A percentile compares a stretch with the other conserved stretches of the same genome.
phyloP scores from a whole-genome alignment of 164 flowering plant genomes.

The Piper longum region DNA sequence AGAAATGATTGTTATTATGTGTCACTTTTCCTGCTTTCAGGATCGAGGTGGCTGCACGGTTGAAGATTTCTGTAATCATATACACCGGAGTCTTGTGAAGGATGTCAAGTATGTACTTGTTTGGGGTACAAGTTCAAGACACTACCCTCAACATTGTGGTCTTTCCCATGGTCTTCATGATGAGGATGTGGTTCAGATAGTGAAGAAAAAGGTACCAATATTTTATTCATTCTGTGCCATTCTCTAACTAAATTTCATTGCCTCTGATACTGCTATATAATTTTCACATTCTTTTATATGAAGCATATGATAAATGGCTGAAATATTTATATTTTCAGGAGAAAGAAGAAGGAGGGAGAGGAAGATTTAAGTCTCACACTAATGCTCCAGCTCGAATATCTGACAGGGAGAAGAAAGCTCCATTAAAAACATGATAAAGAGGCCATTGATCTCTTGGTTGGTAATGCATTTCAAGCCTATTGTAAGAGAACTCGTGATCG shows the following conservation, averaged over 20 bases:
- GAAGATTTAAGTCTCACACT: constrained; percentile 93
- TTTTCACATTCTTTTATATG: not conserved
- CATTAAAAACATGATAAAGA: constrained; percentile 49
- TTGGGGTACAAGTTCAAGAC: constrained; percentile 96
- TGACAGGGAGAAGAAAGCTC: constrained; percentile 96
- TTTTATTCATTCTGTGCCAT: not conserved
- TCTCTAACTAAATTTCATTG: not conserved
- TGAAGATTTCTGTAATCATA: constrained; percentile 92
- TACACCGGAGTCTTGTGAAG: constrained; percentile 82
- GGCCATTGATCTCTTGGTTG: not conserved
- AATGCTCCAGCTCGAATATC: constrained; percentile 82
- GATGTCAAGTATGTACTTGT: constrained; percentile 90
- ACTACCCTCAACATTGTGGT: constrained; percentile 97
- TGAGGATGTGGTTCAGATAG: constrained; percentile 97
- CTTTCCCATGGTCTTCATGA: constrained; percentile 72
- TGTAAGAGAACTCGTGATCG: not conserved
- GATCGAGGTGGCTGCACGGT: constrained; percentile 95
- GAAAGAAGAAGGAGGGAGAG: constrained; percentile 77
- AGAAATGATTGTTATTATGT: not conserved
- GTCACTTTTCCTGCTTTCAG: constrained; percentile 21
- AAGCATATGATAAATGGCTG: not conserved
- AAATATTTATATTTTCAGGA: constrained; percentile 38
- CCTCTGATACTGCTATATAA: not conserved
- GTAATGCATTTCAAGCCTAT: not conserved
- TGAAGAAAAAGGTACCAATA: constrained; percentile 75